A percentile compares a stretch with the other conserved stretches of the same genome.
Conservation (phyloP, 768 basidiomycete genomes). For the Phaeotremella skinneri region DNA sequence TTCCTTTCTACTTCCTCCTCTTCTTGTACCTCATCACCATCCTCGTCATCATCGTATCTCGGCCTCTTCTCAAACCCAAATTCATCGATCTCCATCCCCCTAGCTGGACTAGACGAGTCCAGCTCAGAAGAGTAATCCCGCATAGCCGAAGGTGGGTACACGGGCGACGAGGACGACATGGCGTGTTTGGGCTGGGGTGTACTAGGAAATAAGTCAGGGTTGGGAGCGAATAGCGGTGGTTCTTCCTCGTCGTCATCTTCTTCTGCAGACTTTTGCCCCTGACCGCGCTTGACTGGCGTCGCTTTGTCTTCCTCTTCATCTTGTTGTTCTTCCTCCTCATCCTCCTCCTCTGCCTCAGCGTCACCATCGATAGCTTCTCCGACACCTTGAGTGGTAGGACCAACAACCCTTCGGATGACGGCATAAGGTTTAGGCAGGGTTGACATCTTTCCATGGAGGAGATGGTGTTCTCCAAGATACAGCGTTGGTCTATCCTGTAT, state of each 20-base stretch:
- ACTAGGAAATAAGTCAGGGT: conserved; percentile 4
- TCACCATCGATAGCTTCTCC: conserved; percentile 10
- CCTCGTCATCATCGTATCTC: conserved; percentile 12
- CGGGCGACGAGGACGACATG: conserved; percentile 22
- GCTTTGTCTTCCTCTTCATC: conserved; percentile 33
- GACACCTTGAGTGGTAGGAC: neutral
- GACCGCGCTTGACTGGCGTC: conserved; percentile 15
- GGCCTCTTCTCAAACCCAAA: conserved; percentile 1
- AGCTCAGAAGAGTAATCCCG: conserved; percentile 48
- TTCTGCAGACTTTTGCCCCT: neutral
- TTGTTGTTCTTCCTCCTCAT: conserved; percentile 29
- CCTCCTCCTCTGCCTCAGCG: conserved; percentile 15
- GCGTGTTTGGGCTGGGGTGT: conserved; percentile 5
- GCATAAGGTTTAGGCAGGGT: conserved; percentile 76
- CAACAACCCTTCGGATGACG: conserved; percentile 57
- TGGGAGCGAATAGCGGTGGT: conserved; percentile 20
- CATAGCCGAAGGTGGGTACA: conserved; percentile 19
- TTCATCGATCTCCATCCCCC: neutral
- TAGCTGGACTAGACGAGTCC: conserved; percentile 32
- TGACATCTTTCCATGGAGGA: conserved; percentile 82
- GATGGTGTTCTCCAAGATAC: conserved; percentile 73
- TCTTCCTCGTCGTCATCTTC: conserved; percentile 17
- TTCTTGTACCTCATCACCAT: conserved; percentile 14
- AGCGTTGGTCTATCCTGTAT: conserved; percentile 72
- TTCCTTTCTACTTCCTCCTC: conserved; percentile 8